phyloP scores from a whole-genome alignment of 2,329 filamentous ascomycete species.

The Diaporthe vexans region DNA sequence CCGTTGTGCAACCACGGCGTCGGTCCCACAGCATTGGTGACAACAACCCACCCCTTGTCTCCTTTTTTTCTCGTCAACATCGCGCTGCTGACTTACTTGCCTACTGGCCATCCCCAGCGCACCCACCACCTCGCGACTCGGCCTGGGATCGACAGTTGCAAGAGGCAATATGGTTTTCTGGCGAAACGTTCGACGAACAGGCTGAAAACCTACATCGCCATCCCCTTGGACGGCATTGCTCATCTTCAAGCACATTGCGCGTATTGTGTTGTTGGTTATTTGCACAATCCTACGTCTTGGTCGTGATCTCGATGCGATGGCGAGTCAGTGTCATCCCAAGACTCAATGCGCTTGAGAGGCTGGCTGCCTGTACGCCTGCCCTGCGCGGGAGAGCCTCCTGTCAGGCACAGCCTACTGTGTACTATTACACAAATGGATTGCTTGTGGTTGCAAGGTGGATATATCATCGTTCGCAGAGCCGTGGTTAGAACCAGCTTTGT shows the following conservation, averaged over 20 bases:
- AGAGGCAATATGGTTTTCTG: slow-evolving; percentile 21
- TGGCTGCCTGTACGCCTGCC: slow-evolving; percentile 4
- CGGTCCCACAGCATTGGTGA: slow-evolving; percentile 25
- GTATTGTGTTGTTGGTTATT: slow-evolving; percentile 3
- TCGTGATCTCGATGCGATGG: neutral
- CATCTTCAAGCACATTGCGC: neutral
- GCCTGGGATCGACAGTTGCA: slow-evolving; percentile 5
- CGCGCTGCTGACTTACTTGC: slow-evolving; percentile 3
- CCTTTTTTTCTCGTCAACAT: slow-evolving; percentile 2
- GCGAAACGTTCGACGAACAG: slow-evolving; percentile 27
- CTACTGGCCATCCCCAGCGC: slow-evolving; percentile 10
- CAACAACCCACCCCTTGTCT: slow-evolving; percentile 12
- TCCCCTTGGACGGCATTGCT: neutral
- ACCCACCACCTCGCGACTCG: slow-evolving; percentile 19
- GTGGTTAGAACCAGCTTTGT: neutral
- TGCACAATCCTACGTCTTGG: neutral
- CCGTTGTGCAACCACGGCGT: slow-evolving; percentile 24
- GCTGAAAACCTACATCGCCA: slow-evolving; percentile 10
- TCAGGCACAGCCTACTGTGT: neutral
- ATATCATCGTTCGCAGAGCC: neutral
- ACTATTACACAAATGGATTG: neutral
- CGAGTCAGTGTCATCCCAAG: slow-evolving; percentile 16
- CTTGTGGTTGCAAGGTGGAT: neutral
- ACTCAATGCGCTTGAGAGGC: slow-evolving; percentile 11
- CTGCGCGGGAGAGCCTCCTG: neutral